phyloP scores from a whole-genome alignment of 2,329 filamentous ascomycete species.

The Cordyceps cateniannulata region DNA sequence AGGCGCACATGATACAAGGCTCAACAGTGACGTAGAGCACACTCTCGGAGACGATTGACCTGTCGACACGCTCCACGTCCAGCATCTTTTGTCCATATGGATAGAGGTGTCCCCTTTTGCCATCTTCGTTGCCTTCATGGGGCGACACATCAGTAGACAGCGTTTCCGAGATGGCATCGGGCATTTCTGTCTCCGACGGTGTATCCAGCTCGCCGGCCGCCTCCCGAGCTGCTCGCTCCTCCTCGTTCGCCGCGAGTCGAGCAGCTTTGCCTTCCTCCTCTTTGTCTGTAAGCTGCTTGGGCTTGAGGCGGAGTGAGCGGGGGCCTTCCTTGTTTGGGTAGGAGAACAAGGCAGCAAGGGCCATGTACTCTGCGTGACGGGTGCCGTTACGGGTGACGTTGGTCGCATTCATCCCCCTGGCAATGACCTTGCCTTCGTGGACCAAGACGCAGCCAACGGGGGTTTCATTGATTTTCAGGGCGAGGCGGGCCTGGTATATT shows the following conservation, averaged over 20 bases:
- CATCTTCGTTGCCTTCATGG: constrained; percentile 46
- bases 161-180: constrained; percentile 15
- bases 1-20: constrained; percentile 98
- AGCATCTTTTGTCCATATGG: constrained; percentile 56
- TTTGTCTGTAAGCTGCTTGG: constrained; percentile 24
- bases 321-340: constrained; percentile 27
- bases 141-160: constrained; percentile 18
- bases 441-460: constrained; percentile 96
- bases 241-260: constrained; percentile 17
- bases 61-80: constrained; percentile 51
- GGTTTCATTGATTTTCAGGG: constrained; percentile 81
- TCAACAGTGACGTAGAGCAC: constrained; percentile 96
- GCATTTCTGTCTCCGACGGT: background rate
- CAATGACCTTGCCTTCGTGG: constrained; percentile 70
- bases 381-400: constrained; percentile 88
- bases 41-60: constrained; percentile 61
- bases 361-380: constrained; percentile 91
- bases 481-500: constrained; percentile 65
- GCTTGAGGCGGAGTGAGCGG: constrained; percentile 26
- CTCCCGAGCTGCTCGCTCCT: constrained; percentile 18
- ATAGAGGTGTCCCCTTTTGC: constrained; percentile 49
- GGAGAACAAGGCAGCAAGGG: constrained; percentile 55
- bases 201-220: background rate
- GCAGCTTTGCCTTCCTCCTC: constrained; percentile 15
- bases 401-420: constrained; percentile 92